phyloP scores from a whole-genome alignment of 2,329 filamentous ascomycete species.

The Pezicula rhizophila region DNA sequence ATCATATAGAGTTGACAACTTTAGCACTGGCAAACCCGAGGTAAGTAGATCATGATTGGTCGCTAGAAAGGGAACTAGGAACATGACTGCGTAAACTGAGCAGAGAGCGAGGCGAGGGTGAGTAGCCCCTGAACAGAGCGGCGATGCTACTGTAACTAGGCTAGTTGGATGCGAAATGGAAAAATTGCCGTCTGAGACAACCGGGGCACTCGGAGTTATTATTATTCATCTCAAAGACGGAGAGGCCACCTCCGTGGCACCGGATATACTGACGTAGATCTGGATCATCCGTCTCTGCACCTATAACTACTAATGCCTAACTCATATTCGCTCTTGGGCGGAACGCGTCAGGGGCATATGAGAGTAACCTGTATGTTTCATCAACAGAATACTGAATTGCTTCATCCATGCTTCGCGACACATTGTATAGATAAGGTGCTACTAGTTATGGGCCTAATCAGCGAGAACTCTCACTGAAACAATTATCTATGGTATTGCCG shows the following conservation, averaged over 20 bases:
- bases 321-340: background rate
- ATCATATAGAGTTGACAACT: too few species aligned
- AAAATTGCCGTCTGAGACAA: too few species aligned
- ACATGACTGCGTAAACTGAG: too few species aligned
- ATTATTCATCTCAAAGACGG: background rate
- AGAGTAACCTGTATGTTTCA: background rate
- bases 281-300: background rate
- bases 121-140: too few species aligned
- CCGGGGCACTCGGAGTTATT: too few species aligned
- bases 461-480: background rate
- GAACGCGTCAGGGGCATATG: background rate
- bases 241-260: background rate
- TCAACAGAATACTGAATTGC: background rate
- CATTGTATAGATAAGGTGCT: background rate
- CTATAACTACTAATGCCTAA: background rate
- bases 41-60: too few species aligned
- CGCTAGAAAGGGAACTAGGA: too few species aligned
- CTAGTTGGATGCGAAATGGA: too few species aligned
- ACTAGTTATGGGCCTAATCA: background rate
- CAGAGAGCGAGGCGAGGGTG: too few species aligned
- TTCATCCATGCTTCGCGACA: background rate
- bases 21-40: too few species aligned
- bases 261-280: background rate
- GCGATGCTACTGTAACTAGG: too few species aligned
- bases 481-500: too few species aligned